Evolutionary conservation across 257 asterid genomes (phyloP).

Genomic region (Voacanga thouarsii): DNA sequence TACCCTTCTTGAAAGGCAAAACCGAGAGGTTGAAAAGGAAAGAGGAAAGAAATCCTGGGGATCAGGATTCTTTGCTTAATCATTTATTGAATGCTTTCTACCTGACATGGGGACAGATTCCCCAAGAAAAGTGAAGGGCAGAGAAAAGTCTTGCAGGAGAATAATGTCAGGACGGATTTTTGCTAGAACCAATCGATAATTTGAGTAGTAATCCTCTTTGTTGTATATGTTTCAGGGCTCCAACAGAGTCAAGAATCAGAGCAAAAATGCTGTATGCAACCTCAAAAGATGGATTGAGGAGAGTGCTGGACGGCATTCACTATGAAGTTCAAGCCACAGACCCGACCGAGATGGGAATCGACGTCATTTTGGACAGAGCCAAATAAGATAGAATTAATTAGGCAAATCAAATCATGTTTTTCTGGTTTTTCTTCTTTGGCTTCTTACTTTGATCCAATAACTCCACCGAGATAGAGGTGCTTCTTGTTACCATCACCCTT

Average conservation of each 20-base stretch:
- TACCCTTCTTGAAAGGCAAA: background rate
- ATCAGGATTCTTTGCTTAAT: constrained; percentile 7
- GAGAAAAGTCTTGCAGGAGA: background rate
- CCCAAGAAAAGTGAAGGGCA: background rate
- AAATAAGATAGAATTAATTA: constrained; percentile 17
- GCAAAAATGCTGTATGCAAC: constrained; percentile 91
- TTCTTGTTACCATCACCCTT: constrained; percentile 25
- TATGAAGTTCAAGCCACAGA: constrained; percentile 93
- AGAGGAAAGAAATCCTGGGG: background rate
- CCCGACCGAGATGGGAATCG: constrained; percentile 88
- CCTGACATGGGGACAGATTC: background rate
- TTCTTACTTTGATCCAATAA: constrained; percentile 29
- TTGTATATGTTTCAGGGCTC: constrained; percentile 52
- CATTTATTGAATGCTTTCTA: background rate
- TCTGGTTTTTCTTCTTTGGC: too few relatives aligned
- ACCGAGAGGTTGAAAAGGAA: background rate
- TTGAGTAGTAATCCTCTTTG: background rate
- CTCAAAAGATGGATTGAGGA: constrained; percentile 68
- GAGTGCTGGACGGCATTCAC: constrained; percentile 78
- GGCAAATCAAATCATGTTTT: constrained; percentile 19
- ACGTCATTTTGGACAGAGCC: constrained; percentile 67
- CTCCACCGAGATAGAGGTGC: constrained; percentile 29
- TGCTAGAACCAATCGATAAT: background rate
- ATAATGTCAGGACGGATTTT: background rate
- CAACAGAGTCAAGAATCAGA: constrained; percentile 71